Percentiles rank a stretch among this genome's conserved stretches.
Evolutionary conservation across 257 asterid genomes (phyloP).

Genomic region (Solanum appendiculatum): DNA sequence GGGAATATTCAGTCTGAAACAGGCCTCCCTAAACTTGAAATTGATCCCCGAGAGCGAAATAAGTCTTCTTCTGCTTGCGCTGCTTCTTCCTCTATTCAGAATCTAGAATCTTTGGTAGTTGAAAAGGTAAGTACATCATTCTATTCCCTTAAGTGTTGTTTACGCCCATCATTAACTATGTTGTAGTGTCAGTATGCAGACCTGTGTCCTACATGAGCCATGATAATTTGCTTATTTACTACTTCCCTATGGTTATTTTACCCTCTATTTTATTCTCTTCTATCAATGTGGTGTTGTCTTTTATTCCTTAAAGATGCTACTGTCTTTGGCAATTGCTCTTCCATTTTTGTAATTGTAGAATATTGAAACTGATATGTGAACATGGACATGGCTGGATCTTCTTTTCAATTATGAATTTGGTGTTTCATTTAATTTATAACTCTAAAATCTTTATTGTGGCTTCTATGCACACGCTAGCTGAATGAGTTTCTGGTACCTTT

Average conservation of each 20-base stretch:
- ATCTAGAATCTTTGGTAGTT: slow-evolving; percentile 16
- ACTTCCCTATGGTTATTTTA: neutral
- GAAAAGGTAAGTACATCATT: slow-evolving; percentile 28
- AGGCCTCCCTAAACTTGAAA: slow-evolving; percentile 15
- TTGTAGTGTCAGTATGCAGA: neutral
- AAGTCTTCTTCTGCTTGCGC: slow-evolving; percentile 8
- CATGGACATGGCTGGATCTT: neutral
- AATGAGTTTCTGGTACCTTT: neutral
- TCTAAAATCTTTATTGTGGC: neutral
- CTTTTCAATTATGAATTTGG: neutral
- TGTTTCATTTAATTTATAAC: neutral
- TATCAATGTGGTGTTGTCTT: neutral
- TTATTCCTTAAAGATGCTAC: neutral
- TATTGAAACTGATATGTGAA: neutral
- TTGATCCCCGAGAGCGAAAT: slow-evolving; percentile 16
- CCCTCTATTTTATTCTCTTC: neutral
- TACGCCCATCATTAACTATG: neutral
- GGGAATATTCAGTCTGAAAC: slow-evolving; percentile 20
- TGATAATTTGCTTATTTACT: neutral
- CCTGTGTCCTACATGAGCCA: neutral
- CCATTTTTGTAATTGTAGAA: neutral
- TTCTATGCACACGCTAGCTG: neutral
- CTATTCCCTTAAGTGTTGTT: neutral
- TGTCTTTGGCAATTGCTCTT: neutral
- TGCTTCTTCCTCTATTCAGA: slow-evolving; percentile 22